These are phyloP conservation scores for Furcasterigmium sp. DNA, from an alignment of 2,329 filamentous ascomycete genomes.

Conservation along the genomic window DNA sequence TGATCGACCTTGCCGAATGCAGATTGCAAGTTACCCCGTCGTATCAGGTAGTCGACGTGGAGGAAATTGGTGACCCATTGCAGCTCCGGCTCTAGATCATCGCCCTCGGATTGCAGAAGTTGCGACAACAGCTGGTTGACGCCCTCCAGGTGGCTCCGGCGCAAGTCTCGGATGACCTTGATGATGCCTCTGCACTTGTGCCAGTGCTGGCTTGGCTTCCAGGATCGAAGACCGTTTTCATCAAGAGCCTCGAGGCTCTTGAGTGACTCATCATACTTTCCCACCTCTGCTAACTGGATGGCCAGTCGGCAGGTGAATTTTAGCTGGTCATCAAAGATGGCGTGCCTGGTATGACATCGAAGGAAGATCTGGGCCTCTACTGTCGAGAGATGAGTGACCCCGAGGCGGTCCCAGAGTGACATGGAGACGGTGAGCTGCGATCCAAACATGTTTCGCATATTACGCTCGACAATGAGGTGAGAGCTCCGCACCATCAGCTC, in stretches of 20 bases:
- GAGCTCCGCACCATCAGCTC: slow-evolving; percentile 80
- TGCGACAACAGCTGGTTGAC: slow-evolving; percentile 46
- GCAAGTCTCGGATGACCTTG: slow-evolving; percentile 58
- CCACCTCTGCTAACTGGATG: slow-evolving; percentile 50
- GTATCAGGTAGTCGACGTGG: slow-evolving; percentile 45
- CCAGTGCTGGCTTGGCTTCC: slow-evolving; percentile 75
- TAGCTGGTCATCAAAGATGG: slow-evolving; percentile 69
- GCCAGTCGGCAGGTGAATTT: slow-evolving; percentile 69
- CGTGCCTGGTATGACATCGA: slow-evolving; percentile 57
- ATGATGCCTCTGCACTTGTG: slow-evolving; percentile 62
- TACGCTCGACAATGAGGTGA: slow-evolving; percentile 73
- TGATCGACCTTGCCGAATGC: slow-evolving; percentile 44
- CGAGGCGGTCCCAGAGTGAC: slow-evolving; percentile 71
- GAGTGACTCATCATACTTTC: slow-evolving; percentile 65
- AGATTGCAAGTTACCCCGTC: slow-evolving; percentile 38
- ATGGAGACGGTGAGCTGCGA: slow-evolving; percentile 68
- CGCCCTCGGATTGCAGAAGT: slow-evolving; percentile 44
- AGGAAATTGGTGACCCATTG: slow-evolving; percentile 45
- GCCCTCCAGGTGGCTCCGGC: slow-evolving; percentile 46
- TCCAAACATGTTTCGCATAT: slow-evolving; percentile 67
- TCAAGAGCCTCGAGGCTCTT: slow-evolving; percentile 40
- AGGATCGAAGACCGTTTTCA: slow-evolving; percentile 58
- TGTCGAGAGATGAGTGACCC: slow-evolving; percentile 49
- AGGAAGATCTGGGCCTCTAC: slow-evolving; percentile 69
- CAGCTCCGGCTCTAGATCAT: slow-evolving; percentile 48